Percentiles rank a stretch among this genome's conserved stretches.
These are phyloP conservation scores for Mesotaenium endlicherianum DNA, from an alignment of 139 green algal species.

Conservation along the genomic window DNA sequence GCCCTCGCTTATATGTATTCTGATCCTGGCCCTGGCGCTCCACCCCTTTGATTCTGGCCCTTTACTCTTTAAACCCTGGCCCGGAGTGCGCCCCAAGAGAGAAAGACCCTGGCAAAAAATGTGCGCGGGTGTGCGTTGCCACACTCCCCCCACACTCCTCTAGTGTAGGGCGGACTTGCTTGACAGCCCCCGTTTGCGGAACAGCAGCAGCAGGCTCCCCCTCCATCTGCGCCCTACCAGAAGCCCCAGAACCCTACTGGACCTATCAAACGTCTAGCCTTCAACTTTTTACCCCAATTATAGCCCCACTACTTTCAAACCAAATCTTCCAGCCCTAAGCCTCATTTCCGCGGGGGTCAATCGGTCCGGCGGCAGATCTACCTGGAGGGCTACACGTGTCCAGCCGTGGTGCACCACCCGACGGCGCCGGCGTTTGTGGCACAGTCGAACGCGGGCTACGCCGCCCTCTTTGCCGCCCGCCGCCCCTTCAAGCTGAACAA, in stretches of 20 bases:
- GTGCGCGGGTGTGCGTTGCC: no score
- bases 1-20: no score
- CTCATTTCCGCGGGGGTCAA: not conserved
- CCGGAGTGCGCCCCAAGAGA: no score
- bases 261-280: not conserved
- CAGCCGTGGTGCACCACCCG: constrained; percentile 3
- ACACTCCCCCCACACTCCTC: no score
- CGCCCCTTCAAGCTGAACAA: constrained; percentile 28
- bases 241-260: not conserved
- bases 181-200: no score
- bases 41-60: no score
- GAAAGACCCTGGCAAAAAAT: no score
- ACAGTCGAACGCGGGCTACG: constrained; percentile 23
- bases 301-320: not conserved
- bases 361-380: constrained; percentile 7
- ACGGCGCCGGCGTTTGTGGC: not conserved
- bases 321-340: not conserved
- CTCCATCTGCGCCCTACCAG: not conserved
- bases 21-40: no score
- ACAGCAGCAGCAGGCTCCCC: not conserved
- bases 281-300: not conserved
- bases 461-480: not conserved
- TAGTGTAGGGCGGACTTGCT: no score
- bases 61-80: no score
- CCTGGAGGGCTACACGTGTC: constrained; percentile 17